A percentile compares a stretch with the other conserved stretches of the same genome.
Conservation (phyloP, 768 basidiomycete species). For the Mycena metata region DNA sequence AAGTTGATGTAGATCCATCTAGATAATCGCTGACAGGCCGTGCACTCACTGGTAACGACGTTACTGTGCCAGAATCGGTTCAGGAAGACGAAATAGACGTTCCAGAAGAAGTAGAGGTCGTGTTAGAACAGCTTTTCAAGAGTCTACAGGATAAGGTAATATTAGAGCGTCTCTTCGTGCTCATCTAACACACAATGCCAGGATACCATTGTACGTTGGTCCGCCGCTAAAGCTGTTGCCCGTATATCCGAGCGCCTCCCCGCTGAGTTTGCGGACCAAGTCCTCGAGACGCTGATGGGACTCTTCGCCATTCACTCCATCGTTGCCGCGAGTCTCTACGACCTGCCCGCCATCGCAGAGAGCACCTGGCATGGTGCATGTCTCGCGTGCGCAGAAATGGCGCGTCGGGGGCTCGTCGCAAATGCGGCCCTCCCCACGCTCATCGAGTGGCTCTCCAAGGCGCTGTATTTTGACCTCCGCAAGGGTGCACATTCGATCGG, state of each 20-base stretch:
- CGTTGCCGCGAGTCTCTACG: conserved; percentile 73
- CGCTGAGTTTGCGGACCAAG: conserved; percentile 77
- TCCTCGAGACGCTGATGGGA: conserved; percentile 82
- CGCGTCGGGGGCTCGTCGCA: conserved; percentile 81
- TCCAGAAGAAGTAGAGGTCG: conserved; percentile 82
- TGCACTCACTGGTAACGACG: conserved; percentile 44
- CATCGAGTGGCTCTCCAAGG: conserved; percentile 88
- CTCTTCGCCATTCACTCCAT: conserved; percentile 85
- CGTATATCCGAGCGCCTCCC: conserved; percentile 88
- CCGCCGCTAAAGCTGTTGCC: conserved; percentile 92
- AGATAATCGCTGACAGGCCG: conserved; percentile 44
- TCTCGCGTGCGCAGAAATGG: conserved; percentile 93
- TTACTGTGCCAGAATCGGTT: conserved; percentile 32
- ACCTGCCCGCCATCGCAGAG: conserved; percentile 84
- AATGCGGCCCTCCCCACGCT: conserved; percentile 70
- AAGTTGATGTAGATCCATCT: conserved; percentile 23
- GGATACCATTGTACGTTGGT: conserved; percentile 97
- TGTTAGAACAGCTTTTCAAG: conserved; percentile 79
- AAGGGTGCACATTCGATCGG: conserved; percentile 95
- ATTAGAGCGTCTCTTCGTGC: conserved; percentile 20
- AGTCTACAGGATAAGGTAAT: conserved; percentile 85
- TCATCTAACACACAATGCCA: conserved; percentile 47
- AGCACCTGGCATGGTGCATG: conserved; percentile 96
- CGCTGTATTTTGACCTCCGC: conserved; percentile 91
- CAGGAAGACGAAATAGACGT: conserved; percentile 69